Evolutionary conservation across 148 eudicot genomes (phyloP), one percentile per base, ranked within the genome.

Genomic region (Diospyros kaki): DNA sequence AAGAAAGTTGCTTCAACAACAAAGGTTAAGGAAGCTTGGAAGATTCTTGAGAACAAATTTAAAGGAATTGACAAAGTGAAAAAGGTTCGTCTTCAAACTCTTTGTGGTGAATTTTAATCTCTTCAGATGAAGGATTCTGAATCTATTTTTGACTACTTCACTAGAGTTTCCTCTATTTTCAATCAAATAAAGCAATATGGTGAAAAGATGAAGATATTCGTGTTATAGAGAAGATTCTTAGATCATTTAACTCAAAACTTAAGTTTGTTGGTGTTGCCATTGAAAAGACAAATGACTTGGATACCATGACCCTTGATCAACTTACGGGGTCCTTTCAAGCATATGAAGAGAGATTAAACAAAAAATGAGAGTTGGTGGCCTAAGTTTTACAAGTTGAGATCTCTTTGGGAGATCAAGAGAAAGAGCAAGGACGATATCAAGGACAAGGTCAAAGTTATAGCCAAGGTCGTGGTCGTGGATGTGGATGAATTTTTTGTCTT

Each of bases 51-150:
- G 58, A 68, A 41, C 6, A 28, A 14, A n/a, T 58, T 45, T 43
- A 60, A 66, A 60, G 55, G 77, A 58, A 68, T 67, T 58, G 73
- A 78, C 7, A 64, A 64, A 44, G 76, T 78, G 46, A 77, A 77
- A 63, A 71, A 71, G 39, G 69, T 77, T 2, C 43, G 75, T 11
- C 69, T 77, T n/a, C 70, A 78, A 78, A 64, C 39, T 4, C 56
- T 71, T 9, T 40, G 70, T 0, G 80, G 64, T 15, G 75, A 65
- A 41, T 65, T 78, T 43, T 56, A 78, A 44, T 53, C 69, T 1
- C 5, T 77, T 2, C 59, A 41, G 1, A 69, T 69, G 79, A 70
- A 77, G 18, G 61, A 73, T 6, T 59, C 51, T 15, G 40, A 77
- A n/a, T 55, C 58, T 1, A 60, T 69, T 59, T 39, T 40, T 1